phyloP scores from a whole-genome alignment of 495 filamentous ascomycete genomes.

The Neurospora sp. region DNA sequence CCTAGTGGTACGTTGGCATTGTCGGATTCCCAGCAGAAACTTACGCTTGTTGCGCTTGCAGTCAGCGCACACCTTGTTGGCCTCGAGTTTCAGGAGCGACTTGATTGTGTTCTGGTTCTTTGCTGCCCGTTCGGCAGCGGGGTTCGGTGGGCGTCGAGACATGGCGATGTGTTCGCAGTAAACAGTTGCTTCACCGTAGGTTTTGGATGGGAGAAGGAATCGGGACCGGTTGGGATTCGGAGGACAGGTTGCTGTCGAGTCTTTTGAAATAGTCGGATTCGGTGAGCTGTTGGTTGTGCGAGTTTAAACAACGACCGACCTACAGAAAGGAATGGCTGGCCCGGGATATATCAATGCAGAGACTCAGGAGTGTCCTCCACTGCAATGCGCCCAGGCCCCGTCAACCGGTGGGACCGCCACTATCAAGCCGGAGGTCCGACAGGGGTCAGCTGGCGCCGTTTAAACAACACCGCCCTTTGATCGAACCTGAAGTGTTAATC shows the following conservation, averaged over 20 bases:
- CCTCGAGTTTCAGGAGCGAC: conserved; percentile 79
- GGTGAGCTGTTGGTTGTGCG: neutral
- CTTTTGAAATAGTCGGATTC: neutral
- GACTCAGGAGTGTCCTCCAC: neutral
- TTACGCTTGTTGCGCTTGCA: conserved; percentile 97
- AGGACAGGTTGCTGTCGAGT: neutral
- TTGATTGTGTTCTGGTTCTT: conserved; percentile 89
- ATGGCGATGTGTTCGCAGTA: conserved; percentile 36
- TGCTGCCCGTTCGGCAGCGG: conserved; percentile 67
- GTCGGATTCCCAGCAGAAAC: conserved; percentile 18
- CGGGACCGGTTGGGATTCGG: neutral
- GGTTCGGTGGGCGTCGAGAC: conserved; percentile 77
- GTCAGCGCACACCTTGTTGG: conserved; percentile 93
- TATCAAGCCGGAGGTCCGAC: neutral
- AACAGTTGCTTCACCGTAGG: neutral
- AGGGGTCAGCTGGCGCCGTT: neutral
- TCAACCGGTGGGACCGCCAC: neutral
- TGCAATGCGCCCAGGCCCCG: neutral
- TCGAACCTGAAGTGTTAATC: neutral
- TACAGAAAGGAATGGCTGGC: neutral
- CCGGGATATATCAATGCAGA: neutral
- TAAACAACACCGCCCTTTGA: neutral
- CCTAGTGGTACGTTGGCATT: neutral
- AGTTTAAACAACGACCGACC: neutral
- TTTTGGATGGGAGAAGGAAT: neutral